A percentile compares a stretch with the other conserved stretches of the same genome.
Evolutionary conservation across 345 rosid genomes (phyloP).

Genomic region (Linum tenue): DNA sequence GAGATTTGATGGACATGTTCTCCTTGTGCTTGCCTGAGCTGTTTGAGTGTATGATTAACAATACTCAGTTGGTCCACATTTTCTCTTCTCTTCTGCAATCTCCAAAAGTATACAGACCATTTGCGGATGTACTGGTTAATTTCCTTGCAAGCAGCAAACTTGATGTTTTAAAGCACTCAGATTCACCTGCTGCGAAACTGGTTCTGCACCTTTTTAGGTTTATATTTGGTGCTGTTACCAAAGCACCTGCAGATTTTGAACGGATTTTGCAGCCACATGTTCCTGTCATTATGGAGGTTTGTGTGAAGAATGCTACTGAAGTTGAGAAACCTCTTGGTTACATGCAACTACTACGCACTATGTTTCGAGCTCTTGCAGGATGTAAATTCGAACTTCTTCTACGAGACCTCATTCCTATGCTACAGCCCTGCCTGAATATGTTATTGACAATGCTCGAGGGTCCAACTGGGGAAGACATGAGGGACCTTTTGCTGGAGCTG

Average conservation of each 20-base stretch:
- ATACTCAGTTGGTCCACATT: slow-evolving; percentile 79
- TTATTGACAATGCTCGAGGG: slow-evolving; percentile 90
- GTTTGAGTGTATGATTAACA: slow-evolving; percentile 90
- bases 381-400: slow-evolving; percentile 88
- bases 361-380: slow-evolving; percentile 83
- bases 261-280: slow-evolving; percentile 93
- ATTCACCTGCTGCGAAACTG: slow-evolving; percentile 72
- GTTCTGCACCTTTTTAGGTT: slow-evolving; percentile 88
- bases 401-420: slow-evolving; percentile 76
- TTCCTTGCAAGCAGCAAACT: slow-evolving; percentile 86
- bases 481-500: slow-evolving; percentile 85
- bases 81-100: slow-evolving; percentile 83
- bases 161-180: slow-evolving; percentile 79
- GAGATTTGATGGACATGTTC: slow-evolving; percentile 98
- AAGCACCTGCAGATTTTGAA: slow-evolving; percentile 89
- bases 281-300: slow-evolving; percentile 89
- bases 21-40: slow-evolving; percentile 97
- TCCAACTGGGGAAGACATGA: slow-evolving; percentile 92
- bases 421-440: slow-evolving; percentile 92
- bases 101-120: slow-evolving; percentile 73
- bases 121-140: slow-evolving; percentile 85
- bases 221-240: slow-evolving; percentile 88
- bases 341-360: slow-evolving; percentile 85
- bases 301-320: slow-evolving; percentile 92
- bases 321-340: slow-evolving; percentile 91